Evolutionary conservation across 2,329 filamentous ascomycete species (phyloP).

Genomic region (Chalaropsis ovoidea): DNA sequence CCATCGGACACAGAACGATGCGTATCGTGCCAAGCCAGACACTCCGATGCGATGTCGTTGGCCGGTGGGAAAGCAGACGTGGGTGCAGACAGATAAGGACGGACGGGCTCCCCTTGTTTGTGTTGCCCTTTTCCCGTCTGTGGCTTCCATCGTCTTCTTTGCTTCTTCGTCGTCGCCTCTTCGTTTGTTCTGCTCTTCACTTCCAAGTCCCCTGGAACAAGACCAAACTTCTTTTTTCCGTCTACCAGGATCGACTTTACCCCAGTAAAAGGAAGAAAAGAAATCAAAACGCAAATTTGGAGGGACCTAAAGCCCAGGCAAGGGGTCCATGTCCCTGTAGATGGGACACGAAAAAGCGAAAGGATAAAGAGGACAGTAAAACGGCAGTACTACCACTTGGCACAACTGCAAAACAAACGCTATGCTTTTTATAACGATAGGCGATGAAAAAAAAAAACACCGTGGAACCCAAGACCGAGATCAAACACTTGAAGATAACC

Average conservation of each 20-base stretch:
- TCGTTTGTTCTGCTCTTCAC: background rate
- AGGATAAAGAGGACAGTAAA: background rate
- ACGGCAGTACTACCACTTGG: background rate
- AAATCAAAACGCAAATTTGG: background rate
- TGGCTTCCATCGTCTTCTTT: background rate
- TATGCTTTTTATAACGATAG: background rate
- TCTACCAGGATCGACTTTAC: slow-evolving; percentile 2
- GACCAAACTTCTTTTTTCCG: background rate
- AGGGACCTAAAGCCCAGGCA: background rate
- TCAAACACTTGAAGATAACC: slow-evolving; percentile 7
- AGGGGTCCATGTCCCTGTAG: background rate
- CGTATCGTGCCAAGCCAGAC: background rate
- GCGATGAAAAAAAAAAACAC: background rate
- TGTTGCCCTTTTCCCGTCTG: background rate
- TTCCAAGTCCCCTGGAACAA: background rate
- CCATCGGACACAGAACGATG: background rate
- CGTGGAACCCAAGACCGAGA: background rate
- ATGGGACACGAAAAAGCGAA: no score
- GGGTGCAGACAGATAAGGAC: no score
- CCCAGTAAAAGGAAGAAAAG: slow-evolving; percentile 2
- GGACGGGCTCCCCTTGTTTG: no score
- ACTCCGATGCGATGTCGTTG: background rate
- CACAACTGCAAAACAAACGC: background rate
- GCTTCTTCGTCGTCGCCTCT: background rate
- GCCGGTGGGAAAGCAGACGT: no score